phyloP scores from a whole-genome alignment of 345 rosid species.

The Triadica sebifera region DNA sequence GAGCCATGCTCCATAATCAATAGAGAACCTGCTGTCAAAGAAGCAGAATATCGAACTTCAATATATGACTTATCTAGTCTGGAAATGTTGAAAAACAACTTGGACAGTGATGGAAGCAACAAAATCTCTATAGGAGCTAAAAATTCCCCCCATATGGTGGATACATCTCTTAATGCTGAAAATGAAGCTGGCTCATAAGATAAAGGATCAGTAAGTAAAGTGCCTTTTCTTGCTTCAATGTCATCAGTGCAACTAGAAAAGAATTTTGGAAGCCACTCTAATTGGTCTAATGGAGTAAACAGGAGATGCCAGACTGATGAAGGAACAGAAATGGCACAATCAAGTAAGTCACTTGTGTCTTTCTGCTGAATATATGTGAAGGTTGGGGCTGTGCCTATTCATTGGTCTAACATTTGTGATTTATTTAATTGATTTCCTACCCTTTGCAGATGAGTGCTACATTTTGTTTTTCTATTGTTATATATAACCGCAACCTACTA shows the following conservation, averaged over 20 bases:
- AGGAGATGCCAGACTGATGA: background rate
- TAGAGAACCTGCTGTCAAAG: slow-evolving; percentile 13
- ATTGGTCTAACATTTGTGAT: too few relatives aligned
- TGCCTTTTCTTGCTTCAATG: slow-evolving; percentile 7
- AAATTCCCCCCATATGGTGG: background rate
- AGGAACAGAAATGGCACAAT: slow-evolving; percentile 5
- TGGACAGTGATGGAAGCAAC: slow-evolving; percentile 6
- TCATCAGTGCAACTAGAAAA: slow-evolving; percentile 3
- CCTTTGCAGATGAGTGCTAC: too few relatives aligned
- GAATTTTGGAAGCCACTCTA: background rate
- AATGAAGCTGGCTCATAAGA: slow-evolving; percentile 10
- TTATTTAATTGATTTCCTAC: too few relatives aligned
- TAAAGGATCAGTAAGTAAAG: background rate
- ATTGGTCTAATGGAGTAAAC: slow-evolving; percentile 1
- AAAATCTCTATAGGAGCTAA: slow-evolving; percentile 1
- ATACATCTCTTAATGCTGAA: slow-evolving; percentile 1
- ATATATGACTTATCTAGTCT: background rate
- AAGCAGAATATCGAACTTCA: slow-evolving; percentile 5
- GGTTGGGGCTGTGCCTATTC: too few relatives aligned
- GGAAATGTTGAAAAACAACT: slow-evolving; percentile 24
- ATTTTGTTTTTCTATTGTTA: too few relatives aligned
- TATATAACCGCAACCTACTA: too few relatives aligned
- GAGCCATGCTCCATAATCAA: slow-evolving; percentile 23
- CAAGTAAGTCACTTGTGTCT: slow-evolving; percentile 17
- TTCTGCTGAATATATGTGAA: too few relatives aligned